phyloP scores from a whole-genome alignment of 164 flowering plant species.

The Magnolia officinalis region DNA sequence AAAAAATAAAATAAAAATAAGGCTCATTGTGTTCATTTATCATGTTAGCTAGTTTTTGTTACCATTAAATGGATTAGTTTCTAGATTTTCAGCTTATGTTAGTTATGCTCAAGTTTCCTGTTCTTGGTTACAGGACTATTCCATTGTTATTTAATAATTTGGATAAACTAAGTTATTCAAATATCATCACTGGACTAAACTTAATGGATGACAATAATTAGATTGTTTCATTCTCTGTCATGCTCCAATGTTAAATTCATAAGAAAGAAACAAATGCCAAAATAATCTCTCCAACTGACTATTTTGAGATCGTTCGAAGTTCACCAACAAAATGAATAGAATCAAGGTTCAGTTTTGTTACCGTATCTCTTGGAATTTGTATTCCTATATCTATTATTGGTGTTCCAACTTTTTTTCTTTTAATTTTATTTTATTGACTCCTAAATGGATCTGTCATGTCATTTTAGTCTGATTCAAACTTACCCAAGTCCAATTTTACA shows the following conservation, averaged over 20 bases:
- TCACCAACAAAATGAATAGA: constrained; percentile 77
- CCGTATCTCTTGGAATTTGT: neutral
- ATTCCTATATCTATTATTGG: neutral
- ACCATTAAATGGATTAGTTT: neutral
- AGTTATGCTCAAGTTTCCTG: neutral
- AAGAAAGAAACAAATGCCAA: constrained; percentile 61
- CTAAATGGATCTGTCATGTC: too few species aligned
- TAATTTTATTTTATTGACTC: too few species aligned
- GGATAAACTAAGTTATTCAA: constrained; percentile 62
- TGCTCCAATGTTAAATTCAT: constrained; percentile 84
- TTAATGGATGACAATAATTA: constrained; percentile 64
- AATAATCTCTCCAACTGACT: constrained; percentile 51
- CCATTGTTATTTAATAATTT: constrained; percentile 71
- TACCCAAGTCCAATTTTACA: too few species aligned
- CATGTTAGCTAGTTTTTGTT: constrained; percentile 42
- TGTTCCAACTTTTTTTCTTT: neutral
- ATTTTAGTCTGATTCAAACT: too few species aligned
- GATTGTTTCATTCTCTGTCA: constrained; percentile 82
- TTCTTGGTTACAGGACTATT: constrained; percentile 46
- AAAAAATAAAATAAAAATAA: constrained; percentile 74
- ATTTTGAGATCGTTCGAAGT: constrained; percentile 64
- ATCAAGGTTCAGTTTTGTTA: constrained; percentile 50
- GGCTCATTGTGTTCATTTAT: constrained; percentile 77
- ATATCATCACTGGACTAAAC: constrained; percentile 72
- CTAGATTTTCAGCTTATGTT: neutral